A percentile compares a stretch with the other conserved stretches of the same genome.
Evolutionary conservation across 441 rosid genomes (phyloP).

Genomic region (Melastoma candidum): DNA sequence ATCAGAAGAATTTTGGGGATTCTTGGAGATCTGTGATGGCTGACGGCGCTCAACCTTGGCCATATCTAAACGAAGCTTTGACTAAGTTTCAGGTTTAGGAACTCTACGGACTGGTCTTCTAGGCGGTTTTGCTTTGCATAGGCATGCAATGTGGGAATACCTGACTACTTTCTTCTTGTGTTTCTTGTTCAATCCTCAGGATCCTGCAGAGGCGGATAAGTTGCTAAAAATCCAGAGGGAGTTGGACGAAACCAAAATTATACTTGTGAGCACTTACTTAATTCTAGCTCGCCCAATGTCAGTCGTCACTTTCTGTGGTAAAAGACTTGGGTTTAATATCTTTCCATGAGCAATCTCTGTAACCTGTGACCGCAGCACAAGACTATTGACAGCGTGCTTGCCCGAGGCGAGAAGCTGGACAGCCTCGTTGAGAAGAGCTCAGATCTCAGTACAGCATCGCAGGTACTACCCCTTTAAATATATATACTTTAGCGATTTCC

Average conservation of each 20-base stretch:
- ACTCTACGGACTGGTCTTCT: neutral
- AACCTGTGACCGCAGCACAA: conserved; percentile 43
- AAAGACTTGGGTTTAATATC: too few relatives aligned
- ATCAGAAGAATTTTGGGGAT: conserved; percentile 84
- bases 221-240: conserved; percentile 93
- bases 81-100: conserved; percentile 61
- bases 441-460: conserved; percentile 93
- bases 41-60: conserved; percentile 70
- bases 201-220: conserved; percentile 97
- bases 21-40: conserved; percentile 59
- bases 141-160: neutral
- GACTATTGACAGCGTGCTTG: conserved; percentile 86
- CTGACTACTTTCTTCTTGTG: neutral
- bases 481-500: too few relatives aligned
- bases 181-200: conserved; percentile 34
- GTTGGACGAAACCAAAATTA: conserved; percentile 94
- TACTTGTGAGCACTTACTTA: conserved; percentile 50
- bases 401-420: conserved; percentile 89
- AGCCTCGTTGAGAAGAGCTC: conserved; percentile 90
- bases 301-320: too few relatives aligned
- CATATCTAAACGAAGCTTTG: conserved; percentile 70
- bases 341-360: too few relatives aligned
- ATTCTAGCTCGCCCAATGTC: too few relatives aligned
- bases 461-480: conserved; percentile 33
- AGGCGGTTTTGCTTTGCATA: neutral